Evolutionary conservation across 768 basidiomycete species (phyloP).

Genomic region (Chiua virens): DNA sequence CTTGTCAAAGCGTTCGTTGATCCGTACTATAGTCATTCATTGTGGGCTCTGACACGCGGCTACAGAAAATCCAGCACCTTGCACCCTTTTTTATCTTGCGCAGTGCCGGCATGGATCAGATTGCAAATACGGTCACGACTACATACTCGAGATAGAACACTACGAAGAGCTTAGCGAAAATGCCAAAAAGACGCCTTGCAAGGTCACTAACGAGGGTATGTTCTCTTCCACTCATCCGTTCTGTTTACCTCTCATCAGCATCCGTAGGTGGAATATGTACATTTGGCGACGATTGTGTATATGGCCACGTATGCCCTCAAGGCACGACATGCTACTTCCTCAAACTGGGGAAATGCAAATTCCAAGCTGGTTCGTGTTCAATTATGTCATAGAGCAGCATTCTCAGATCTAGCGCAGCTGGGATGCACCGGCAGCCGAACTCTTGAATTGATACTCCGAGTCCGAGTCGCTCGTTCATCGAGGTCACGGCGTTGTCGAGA

Average conservation of each 20-base stretch:
- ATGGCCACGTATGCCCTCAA: conserved; percentile 40
- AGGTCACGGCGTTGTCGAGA: conserved; percentile 13
- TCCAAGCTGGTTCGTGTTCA: conserved; percentile 50
- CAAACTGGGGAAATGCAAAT: conserved; percentile 61
- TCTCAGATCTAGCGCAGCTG: conserved; percentile 29
- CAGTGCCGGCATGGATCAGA: conserved; percentile 57
- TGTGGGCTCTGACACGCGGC: neutral
- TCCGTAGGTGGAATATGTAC: conserved; percentile 51
- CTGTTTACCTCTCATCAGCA: neutral
- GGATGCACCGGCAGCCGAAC: conserved; percentile 37
- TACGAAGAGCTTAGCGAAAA: conserved; percentile 52
- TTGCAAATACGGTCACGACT: conserved; percentile 66
- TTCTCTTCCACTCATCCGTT: neutral
- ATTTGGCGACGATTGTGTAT: conserved; percentile 60
- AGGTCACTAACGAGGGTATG: conserved; percentile 56
- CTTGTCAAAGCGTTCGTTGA: conserved; percentile 59
- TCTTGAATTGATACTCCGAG: conserved; percentile 15
- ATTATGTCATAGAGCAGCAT: conserved; percentile 5
- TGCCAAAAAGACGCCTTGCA: conserved; percentile 64
- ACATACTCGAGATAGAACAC: conserved; percentile 53
- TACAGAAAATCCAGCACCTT: conserved; percentile 60
- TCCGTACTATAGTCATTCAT: conserved; percentile 2
- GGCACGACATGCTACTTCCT: conserved; percentile 51
- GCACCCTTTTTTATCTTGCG: conserved; percentile 64
- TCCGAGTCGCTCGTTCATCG: neutral